phyloP scores from a whole-genome alignment of 78 protist genomes.

The Speleostelium caveatum region DNA sequence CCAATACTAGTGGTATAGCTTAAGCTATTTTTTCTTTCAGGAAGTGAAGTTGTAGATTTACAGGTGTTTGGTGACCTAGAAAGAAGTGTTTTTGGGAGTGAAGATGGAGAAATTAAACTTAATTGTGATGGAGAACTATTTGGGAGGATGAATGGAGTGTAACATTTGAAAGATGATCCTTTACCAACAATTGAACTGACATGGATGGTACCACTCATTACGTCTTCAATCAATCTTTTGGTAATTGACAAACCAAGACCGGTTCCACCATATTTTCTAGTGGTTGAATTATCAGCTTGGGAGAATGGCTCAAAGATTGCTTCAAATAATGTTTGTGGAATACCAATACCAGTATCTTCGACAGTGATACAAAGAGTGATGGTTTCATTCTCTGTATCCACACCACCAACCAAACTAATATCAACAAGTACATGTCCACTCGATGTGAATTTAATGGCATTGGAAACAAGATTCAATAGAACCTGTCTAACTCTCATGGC shows the following conservation, averaged over 20 bases:
- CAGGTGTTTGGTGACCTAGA: conserved; percentile 19
- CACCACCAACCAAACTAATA: conserved; percentile 20
- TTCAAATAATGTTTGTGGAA: conserved; percentile 57
- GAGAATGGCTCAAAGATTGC: conserved; percentile 55
- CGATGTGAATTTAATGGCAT: conserved; percentile 79
- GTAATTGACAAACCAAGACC: conserved; percentile 80
- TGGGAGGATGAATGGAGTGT: conserved; percentile 29
- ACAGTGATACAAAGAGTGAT: conserved; percentile 47
- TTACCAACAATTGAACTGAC: conserved; percentile 48
- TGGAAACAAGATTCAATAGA: conserved; percentile 45
- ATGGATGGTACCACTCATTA: conserved; percentile 79
- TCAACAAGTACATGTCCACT: conserved; percentile 49
- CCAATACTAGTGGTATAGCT: neutral
- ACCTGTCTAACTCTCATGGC: conserved; percentile 75
- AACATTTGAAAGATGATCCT: conserved; percentile 67
- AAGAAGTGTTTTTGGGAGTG: conserved; percentile 27
- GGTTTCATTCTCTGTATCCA: neutral
- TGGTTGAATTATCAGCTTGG: conserved; percentile 72
- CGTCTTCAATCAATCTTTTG: conserved; percentile 64
- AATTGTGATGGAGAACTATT: conserved; percentile 37
- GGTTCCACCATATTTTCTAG: conserved; percentile 83
- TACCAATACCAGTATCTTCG: conserved; percentile 69
- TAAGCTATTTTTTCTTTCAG: conserved; percentile 8
- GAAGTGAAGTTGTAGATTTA: neutral
- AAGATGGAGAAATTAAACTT: conserved; percentile 52